Percentiles rank a stretch among this genome's conserved stretches.
phyloP scores from a whole-genome alignment of 1,284 basidiomycete genomes.

The Sporisorium scitamineum region DNA sequence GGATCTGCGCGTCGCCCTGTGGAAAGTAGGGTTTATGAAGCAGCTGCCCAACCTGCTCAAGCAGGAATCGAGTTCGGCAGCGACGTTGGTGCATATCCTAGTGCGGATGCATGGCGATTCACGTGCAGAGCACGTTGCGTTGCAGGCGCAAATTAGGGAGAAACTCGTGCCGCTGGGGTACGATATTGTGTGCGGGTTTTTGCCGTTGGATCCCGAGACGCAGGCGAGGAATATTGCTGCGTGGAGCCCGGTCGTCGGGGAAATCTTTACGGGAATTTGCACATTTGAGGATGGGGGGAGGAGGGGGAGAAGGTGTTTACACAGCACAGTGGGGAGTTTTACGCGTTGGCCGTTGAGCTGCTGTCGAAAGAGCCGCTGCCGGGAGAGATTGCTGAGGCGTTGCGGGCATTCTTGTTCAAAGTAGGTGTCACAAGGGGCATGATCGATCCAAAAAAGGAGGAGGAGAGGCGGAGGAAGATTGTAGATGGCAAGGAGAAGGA shows the following conservation, averaged over 20 bases:
- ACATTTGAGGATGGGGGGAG: constrained; percentile 81
- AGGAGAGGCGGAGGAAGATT: constrained; percentile 29
- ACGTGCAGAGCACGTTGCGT: constrained; percentile 84
- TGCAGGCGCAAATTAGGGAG: constrained; percentile 84
- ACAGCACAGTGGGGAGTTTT: constrained; percentile 59
- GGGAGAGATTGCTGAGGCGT: constrained; percentile 42
- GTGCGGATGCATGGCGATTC: constrained; percentile 93
- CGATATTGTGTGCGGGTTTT: constrained; percentile 90
- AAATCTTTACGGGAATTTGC: constrained; percentile 90
- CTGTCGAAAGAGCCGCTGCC: constrained; percentile 56
- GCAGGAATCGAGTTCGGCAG: constrained; percentile 96
- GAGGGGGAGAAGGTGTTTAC: constrained; percentile 36
- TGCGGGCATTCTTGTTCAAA: constrained; percentile 53
- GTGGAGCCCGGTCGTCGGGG: constrained; percentile 96
- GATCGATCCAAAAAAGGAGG: constrained; percentile 43
- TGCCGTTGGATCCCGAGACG: constrained; percentile 86
- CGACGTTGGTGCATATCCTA: constrained; percentile 91
- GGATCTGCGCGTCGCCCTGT: constrained; percentile 92
- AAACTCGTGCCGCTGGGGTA: constrained; percentile 92
- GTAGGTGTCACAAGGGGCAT: constrained; percentile 54
- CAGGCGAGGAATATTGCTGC: constrained; percentile 95
- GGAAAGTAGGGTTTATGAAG: constrained; percentile 99
- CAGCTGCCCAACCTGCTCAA: constrained; percentile 97
- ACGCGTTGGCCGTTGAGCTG: constrained; percentile 65
- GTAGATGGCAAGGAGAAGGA: constrained; percentile 44